Evolutionary conservation across 2,329 filamentous ascomycete species (phyloP).

Genomic region (Nigrospora sphaerica): DNA sequence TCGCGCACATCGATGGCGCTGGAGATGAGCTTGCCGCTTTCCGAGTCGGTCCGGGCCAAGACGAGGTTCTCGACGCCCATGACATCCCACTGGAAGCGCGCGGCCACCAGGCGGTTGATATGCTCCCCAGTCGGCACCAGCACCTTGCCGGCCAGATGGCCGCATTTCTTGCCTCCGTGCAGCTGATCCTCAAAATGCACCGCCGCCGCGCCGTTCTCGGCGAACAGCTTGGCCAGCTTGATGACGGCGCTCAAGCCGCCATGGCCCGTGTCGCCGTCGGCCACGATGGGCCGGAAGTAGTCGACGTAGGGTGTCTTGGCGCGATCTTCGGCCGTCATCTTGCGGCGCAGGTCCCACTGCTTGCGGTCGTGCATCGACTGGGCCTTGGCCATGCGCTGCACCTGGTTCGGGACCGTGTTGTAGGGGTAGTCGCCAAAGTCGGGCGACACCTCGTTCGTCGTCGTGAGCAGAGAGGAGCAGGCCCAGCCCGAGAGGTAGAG

Average conservation of each 20-base stretch:
- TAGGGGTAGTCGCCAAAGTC: conserved; percentile 99
- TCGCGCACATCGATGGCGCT: conserved; percentile 90
- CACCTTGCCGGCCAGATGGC: conserved; percentile 92
- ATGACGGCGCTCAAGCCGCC: conserved; percentile 88
- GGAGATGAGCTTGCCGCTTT: conserved; percentile 84
- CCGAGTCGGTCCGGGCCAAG: conserved; percentile 91
- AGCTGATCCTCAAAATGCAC: conserved; percentile 98
- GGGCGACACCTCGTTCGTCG: conserved; percentile 93
- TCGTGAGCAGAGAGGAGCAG: conserved; percentile 86
- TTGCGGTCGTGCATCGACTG: conserved; percentile 96
- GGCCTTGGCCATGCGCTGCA: conserved; percentile 91
- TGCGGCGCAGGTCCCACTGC: conserved; percentile 80
- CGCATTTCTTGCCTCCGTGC: conserved; percentile 97
- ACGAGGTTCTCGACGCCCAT: conserved; percentile 95
- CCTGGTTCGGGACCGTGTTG: conserved; percentile 97
- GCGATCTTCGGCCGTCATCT: conserved; percentile 67
- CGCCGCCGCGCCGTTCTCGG: conserved; percentile 90
- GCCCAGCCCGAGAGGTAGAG: conserved; percentile 97
- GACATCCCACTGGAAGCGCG: conserved; percentile 95
- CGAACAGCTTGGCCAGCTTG: conserved; percentile 95
- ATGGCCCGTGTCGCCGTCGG: conserved; percentile 93
- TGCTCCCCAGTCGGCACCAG: conserved; percentile 90
- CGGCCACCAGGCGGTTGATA: conserved; percentile 87
- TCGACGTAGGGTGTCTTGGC: conserved; percentile 76
- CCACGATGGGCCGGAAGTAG: conserved; percentile 90